Evolutionary conservation across 306 rosid species (phyloP).

Genomic region (Casuarina cunninghamiana): DNA sequence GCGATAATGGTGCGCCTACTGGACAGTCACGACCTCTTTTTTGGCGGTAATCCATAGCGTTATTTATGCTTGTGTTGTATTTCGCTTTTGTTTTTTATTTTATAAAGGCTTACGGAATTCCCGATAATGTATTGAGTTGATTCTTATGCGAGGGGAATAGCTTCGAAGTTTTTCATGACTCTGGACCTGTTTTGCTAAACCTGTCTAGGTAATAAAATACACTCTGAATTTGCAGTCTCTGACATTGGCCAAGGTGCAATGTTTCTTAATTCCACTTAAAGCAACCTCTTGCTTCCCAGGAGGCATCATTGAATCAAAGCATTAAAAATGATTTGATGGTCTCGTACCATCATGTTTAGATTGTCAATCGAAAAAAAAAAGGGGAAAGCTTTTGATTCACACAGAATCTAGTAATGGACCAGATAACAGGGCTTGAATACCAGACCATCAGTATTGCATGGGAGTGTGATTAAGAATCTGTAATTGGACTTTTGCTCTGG

Average conservation of each 20-base stretch:
- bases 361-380: no score
- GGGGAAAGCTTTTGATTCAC: no score
- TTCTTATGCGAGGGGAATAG: constrained; percentile 36
- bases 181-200: constrained; percentile 9
- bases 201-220: background rate
- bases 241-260: background rate
- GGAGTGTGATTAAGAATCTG: no score
- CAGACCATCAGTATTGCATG: no score
- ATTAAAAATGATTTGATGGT: background rate
- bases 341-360: background rate
- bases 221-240: background rate
- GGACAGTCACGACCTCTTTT: constrained; percentile 17
- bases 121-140: constrained; percentile 16
- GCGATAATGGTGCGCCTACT: constrained; percentile 16
- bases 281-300: background rate
- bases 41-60: constrained; percentile 24
- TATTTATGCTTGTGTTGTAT: constrained; percentile 25
- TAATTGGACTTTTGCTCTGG: no score
- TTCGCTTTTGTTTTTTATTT: constrained; percentile 16
- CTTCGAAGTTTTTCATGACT: constrained; percentile 17
- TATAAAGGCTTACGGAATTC: constrained; percentile 20
- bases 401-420: no score
- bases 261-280: background rate
- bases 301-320: background rate
- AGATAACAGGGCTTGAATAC: no score